phyloP scores from a whole-genome alignment of 345 rosid species.

The Linum lewisii region DNA sequence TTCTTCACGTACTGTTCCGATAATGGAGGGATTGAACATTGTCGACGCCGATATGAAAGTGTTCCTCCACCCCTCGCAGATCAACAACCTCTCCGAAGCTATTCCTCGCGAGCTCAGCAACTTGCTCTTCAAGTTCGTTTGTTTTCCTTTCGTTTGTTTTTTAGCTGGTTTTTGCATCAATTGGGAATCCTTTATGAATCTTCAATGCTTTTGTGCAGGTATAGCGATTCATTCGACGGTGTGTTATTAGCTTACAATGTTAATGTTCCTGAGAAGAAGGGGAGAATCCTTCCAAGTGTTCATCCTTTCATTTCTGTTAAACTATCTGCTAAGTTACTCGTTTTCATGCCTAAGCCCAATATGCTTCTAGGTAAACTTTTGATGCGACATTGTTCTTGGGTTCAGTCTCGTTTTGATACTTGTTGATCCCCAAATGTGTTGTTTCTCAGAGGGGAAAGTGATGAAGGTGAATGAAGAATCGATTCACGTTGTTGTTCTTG shows the following conservation, averaged over 20 bases:
- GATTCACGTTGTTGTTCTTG: slow-evolving; percentile 68
- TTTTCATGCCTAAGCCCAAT: slow-evolving; percentile 69
- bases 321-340: slow-evolving; percentile 43
- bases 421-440: slow-evolving; percentile 1
- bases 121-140: too few species aligned
- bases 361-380: slow-evolving; percentile 48
- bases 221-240: slow-evolving; percentile 54
- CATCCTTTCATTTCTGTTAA: slow-evolving; percentile 56
- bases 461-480: slow-evolving; percentile 59
- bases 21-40: too few species aligned
- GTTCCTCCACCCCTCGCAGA: too few species aligned
- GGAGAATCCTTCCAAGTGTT: slow-evolving; percentile 54
- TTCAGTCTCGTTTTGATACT: not conserved
- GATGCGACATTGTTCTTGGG: slow-evolving; percentile 4
- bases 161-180: too few species aligned
- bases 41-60: too few species aligned
- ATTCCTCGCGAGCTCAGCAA: too few species aligned
- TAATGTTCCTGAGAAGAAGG: slow-evolving; percentile 32
- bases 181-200: too few species aligned
- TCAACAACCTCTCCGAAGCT: too few species aligned
- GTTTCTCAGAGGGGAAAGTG: slow-evolving; percentile 56
- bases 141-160: too few species aligned
- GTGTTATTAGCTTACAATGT: slow-evolving; percentile 65
- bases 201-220: slow-evolving; percentile 30
- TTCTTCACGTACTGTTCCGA: too few species aligned